Base-by-base conservation (phyloP, 1,284 basidiomycete genomes). In the Bondarzewia mesenterica region DNA sequence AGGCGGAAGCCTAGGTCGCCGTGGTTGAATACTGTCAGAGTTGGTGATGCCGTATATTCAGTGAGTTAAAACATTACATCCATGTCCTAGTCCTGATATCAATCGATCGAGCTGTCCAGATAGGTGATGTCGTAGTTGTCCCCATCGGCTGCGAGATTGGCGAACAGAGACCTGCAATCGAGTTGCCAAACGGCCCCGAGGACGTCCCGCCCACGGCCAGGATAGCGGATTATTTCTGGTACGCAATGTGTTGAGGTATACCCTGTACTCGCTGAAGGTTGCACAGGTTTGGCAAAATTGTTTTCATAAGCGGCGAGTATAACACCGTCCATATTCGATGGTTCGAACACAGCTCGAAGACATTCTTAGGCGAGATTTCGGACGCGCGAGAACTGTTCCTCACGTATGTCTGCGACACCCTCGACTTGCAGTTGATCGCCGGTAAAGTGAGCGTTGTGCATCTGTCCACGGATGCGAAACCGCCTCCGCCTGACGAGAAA, bases 381-480 rank as follows among this genome's bases (percentile, higher is more conserved):
- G 65, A 82, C 52, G 66, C 75, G 0, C 80, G 80, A 49, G 85
- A 89, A 54, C 59, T 89, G 0, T 86, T 82, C 56, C 61, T 83
- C 3, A 73, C 72, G 23, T 61, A 78, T 3, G 57, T 72, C 1
- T 89, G 86, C 53, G 70, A 72, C 40, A 57, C 67, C 15, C 56
- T 77, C 4, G 47, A 60, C 4, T 52, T 80, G 18, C 50, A 57
- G 0, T 51, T 58, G 0, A 65, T 85, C 35, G 58, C 72, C 0
- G 73, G 66, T 2, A 80, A 73, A 56, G 67, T 76, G 2, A 53
- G 52, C 1, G 73, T 78, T 2, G 44, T 14, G 16, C 15, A 29
- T 14, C 46, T 46, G 38, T 25, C 45, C 2, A 14, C 5, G 14
- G 20, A 47, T 23, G 0, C 10, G 39, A 0, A 42, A 43, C 6